Percentiles rank a stretch among this genome's conserved stretches.
These are phyloP conservation scores for Rosa rugosa DNA, from an alignment of 306 rosid genomes.

Conservation along the genomic window DNA sequence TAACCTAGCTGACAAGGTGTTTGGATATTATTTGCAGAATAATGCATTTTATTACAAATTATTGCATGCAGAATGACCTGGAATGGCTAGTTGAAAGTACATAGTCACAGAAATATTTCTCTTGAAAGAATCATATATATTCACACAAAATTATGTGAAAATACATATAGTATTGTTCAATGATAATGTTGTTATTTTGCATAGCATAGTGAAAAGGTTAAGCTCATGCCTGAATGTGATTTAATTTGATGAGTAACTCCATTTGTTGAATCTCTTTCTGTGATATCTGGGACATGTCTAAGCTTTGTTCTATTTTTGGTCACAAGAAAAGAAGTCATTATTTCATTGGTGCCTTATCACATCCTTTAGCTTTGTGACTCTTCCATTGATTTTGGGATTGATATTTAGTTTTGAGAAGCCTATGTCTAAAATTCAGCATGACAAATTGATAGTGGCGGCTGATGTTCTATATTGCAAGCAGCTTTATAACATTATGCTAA, in stretches of 20 bases:
- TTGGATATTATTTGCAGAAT: conserved; percentile 1
- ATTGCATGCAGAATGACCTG: neutral
- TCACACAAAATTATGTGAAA: neutral
- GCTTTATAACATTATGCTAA: neutral
- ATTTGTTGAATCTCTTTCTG: neutral
- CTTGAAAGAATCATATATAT: neutral
- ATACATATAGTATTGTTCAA: neutral
- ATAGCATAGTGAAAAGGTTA: neutral
- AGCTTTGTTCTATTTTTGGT: neutral
- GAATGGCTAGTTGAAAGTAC: neutral
- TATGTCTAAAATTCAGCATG: neutral
- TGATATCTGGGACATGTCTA: neutral
- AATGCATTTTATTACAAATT: conserved; percentile 3
- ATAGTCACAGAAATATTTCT: neutral
- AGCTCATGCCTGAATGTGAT: neutral
- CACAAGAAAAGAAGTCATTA: neutral
- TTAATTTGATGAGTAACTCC: neutral
- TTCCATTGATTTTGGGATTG: neutral
- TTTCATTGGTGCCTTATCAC: neutral
- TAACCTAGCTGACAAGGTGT: conserved; percentile 68
- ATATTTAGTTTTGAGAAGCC: neutral
- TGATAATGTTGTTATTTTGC: neutral
- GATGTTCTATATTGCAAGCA: neutral
- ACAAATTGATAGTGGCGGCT: neutral
- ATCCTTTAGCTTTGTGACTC: neutral